Base-by-base conservation (phyloP, 345 rosid genomes). In the Dipteronia sinensis region DNA sequence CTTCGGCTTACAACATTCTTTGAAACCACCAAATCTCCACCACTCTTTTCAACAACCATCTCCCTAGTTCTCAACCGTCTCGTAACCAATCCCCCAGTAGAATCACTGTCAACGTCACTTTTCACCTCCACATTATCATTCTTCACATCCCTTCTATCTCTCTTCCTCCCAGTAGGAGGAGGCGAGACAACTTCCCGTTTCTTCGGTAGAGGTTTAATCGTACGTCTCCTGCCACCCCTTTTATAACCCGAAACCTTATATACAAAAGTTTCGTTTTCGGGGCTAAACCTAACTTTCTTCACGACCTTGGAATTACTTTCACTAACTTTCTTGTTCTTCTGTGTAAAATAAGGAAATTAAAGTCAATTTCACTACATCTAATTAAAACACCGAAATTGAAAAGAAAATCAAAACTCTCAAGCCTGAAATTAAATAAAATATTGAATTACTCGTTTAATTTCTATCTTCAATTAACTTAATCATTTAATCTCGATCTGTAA, bases 221-320 rank as follows among this genome's bases (percentile, higher is more conserved):
- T 72, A 40, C 62, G 42, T 64, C 55, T 81, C 80, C 29, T 77
- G 0, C 13, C 51, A 11, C 40, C 34, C 56, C 51, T 72, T 47
- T 63, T 76, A 81, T 74, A 53, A 17, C 67, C 79, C 3, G 97
- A 89, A 10, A 78, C 72, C 75, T 87, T 86, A 53, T 83, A 88
- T 19, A 83, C 69, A 58, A 85, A 77, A 0, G 85, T 84, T 82
- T 92, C 85, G 10, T 80, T 74, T 10, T 90, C 87, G 19, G 86
- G 88, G 49, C 91, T 89, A 67, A 94, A 94, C 63, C 82, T 87
- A 5, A 90, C 98, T 81, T 83, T 90, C 88, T 89, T 90, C 17
- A 22, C 65, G 46, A 71, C 29, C 29, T 58, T 76, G 44, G 53
- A 58, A 22, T 56, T 78, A 12, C 40, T 72, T 71, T 76, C 84